phyloP scores from a whole-genome alignment of 2,329 filamentous ascomycete genomes.

The Beauveria bassiana region DNA sequence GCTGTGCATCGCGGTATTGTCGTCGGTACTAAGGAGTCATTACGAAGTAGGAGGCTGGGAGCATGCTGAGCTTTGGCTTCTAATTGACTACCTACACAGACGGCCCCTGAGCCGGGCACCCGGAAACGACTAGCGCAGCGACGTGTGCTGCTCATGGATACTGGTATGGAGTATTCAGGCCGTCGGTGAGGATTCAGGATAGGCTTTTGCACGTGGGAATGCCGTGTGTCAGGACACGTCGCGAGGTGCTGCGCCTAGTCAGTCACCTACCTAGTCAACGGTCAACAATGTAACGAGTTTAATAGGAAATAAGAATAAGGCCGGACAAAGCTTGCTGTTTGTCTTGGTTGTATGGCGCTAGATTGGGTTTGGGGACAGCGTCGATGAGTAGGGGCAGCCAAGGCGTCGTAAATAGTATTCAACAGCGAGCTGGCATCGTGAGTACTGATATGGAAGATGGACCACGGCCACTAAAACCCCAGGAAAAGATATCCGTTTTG shows the following conservation, averaged over 20 bases:
- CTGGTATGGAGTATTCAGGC: background rate
- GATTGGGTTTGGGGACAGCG: background rate
- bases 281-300: background rate
- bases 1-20: background rate
- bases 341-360: background rate
- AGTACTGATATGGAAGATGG: background rate
- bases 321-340: background rate
- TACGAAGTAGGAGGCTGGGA: background rate
- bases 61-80: background rate
- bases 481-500: constrained; percentile 18
- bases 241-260: background rate
- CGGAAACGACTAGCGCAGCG: background rate
- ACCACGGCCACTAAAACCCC: constrained; percentile 23
- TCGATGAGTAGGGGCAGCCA: background rate
- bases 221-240: background rate
- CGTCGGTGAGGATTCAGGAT: background rate
- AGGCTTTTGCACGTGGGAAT: constrained; percentile 1
- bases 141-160: background rate
- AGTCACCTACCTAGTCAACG: background rate
- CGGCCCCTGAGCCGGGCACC: constrained; percentile 3
- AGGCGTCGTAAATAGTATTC: background rate
- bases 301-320: background rate
- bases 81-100: background rate
- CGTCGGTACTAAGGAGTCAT: no score
- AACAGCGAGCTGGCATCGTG: background rate